Percentiles rank a stretch among this genome's conserved stretches.
Evolutionary conservation across 352 stramenopile species (phyloP).

Genomic region (Phytophthora capsici): DNA sequence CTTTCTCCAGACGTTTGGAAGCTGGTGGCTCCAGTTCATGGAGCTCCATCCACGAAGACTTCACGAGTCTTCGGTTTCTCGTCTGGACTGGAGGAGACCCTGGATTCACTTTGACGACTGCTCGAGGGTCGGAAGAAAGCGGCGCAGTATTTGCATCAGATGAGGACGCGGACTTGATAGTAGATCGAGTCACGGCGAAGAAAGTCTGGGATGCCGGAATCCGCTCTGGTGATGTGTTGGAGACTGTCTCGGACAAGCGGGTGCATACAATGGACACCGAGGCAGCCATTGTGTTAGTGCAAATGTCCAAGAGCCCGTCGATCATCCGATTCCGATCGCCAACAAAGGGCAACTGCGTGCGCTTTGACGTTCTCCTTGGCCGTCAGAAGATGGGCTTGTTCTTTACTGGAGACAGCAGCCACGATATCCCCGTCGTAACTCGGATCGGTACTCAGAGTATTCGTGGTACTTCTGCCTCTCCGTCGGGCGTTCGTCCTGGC

Average conservation of each 20-base stretch:
- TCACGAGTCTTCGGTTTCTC: constrained; percentile 56
- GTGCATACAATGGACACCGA: constrained; percentile 44
- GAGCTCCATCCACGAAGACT: constrained; percentile 40
- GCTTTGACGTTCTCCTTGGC: constrained; percentile 49
- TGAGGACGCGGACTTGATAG: constrained; percentile 36
- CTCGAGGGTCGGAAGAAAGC: constrained; percentile 5
- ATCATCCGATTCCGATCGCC: constrained; percentile 60
- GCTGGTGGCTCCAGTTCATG: constrained; percentile 12
- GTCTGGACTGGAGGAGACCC: constrained; percentile 43
- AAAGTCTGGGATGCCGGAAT: constrained; percentile 56
- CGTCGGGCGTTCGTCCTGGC: constrained; percentile 35
- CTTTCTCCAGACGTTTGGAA: constrained; percentile 18
- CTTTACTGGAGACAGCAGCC: constrained; percentile 53
- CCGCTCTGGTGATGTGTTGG: constrained; percentile 61
- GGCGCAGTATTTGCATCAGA: constrained; percentile 18
- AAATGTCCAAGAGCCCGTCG: constrained; percentile 30
- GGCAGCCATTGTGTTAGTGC: constrained; percentile 42
- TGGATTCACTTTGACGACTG: constrained; percentile 40
- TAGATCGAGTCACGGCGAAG: constrained; percentile 38
- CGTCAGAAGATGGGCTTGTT: constrained; percentile 49
- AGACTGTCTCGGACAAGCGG: constrained; percentile 46
- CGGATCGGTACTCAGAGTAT: constrained; percentile 19
- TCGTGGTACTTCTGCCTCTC: constrained; percentile 6
- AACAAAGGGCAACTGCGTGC: constrained; percentile 21
- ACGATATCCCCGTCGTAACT: constrained; percentile 57